Evolutionary conservation across 2,329 filamentous ascomycete genomes (phyloP).

Genomic region (Arthroderma sp.): DNA sequence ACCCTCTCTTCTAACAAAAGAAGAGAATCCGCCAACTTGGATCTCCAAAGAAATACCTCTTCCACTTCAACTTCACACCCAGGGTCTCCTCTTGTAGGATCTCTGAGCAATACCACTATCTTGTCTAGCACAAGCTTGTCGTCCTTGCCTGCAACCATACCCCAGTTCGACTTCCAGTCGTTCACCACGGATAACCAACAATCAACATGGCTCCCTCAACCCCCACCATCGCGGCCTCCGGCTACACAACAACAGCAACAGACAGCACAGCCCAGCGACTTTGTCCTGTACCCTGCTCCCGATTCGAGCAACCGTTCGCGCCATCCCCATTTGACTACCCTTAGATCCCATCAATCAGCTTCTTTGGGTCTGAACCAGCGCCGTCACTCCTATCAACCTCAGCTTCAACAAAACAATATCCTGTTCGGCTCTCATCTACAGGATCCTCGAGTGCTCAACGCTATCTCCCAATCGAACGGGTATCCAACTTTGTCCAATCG

Average conservation of each 20-base stretch:
- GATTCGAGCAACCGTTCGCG: background rate
- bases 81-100: slow-evolving; percentile 32
- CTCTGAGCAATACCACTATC: slow-evolving; percentile 34
- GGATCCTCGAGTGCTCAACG: slow-evolving; percentile 28
- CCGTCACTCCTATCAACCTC: slow-evolving; percentile 3
- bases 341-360: background rate
- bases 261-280: slow-evolving; percentile 25
- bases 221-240: slow-evolving; percentile 30
- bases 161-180: slow-evolving; percentile 32
- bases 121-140: slow-evolving; percentile 32
- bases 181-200: slow-evolving; percentile 37
- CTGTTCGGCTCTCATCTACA: slow-evolving; percentile 24
- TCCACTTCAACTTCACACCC: slow-evolving; percentile 21
- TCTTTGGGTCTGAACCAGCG: background rate
- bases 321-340: background rate
- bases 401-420: slow-evolving; percentile 20
- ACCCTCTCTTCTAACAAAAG: slow-evolving; percentile 23
- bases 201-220: slow-evolving; percentile 36
- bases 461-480: slow-evolving; percentile 26
- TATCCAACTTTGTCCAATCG: slow-evolving; percentile 27
- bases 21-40: slow-evolving; percentile 26
- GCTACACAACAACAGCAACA: slow-evolving; percentile 23
- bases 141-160: slow-evolving; percentile 17
- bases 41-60: slow-evolving; percentile 20
- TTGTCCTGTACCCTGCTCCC: slow-evolving; percentile 29